Conservation (phyloP, 2,329 filamentous ascomycete genomes). For the Sordariomycetes sp. region DNA sequence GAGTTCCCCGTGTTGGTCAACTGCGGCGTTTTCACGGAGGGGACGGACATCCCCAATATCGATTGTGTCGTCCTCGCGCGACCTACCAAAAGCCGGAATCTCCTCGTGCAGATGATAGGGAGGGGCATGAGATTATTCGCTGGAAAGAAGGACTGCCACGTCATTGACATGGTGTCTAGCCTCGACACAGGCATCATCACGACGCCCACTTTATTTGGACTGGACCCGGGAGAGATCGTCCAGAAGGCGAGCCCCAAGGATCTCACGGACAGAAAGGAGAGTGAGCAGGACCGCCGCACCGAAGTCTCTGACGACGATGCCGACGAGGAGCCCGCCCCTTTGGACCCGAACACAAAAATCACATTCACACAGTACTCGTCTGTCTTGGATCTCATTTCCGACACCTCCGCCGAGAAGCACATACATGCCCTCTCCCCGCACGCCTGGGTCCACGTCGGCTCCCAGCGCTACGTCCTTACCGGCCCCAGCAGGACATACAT, state of each 20-base stretch:
- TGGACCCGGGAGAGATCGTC: constrained; percentile 73
- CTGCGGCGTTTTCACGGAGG: constrained; percentile 93
- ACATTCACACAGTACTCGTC: constrained; percentile 87
- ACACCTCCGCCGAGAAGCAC: constrained; percentile 67
- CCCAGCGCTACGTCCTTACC: constrained; percentile 59
- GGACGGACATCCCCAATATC: constrained; percentile 94
- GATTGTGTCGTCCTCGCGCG: constrained; percentile 84
- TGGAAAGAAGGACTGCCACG: constrained; percentile 78
- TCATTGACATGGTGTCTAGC: constrained; percentile 92
- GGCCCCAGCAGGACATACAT: constrained; percentile 53
- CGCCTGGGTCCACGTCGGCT: constrained; percentile 74
- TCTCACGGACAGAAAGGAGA: constrained; percentile 36
- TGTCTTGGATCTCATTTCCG: constrained; percentile 80
- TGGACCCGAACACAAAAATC: constrained; percentile 31
- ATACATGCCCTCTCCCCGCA: constrained; percentile 66
- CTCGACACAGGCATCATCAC: constrained; percentile 78
- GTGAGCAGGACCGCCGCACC: constrained; percentile 13
- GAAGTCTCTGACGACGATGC: constrained; percentile 6
- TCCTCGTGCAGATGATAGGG: constrained; percentile 96
- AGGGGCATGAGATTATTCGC: constrained; percentile 76
- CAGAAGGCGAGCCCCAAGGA: constrained; percentile 52
- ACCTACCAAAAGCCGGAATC: constrained; percentile 84
- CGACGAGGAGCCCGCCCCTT: constrained; percentile 5
- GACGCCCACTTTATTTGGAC: constrained; percentile 83
- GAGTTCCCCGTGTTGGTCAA: constrained; percentile 86